A percentile compares a stretch with the other conserved stretches of the same genome.
phyloP scores from a whole-genome alignment of 2,329 filamentous ascomycete genomes.

The Mycosphaerella sp. region DNA sequence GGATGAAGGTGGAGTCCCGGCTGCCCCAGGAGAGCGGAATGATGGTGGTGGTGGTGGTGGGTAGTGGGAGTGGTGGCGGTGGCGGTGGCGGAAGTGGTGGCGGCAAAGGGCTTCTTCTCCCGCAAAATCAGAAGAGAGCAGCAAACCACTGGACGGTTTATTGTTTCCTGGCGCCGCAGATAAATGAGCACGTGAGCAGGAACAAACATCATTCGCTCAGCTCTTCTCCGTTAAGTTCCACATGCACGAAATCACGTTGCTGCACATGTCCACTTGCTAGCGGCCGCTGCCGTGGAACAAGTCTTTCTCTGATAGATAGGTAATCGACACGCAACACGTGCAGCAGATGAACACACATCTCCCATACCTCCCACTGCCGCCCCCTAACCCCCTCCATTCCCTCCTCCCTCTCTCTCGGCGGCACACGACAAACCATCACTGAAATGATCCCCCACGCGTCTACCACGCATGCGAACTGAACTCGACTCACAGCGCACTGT shows the following conservation, averaged over 20 bases:
- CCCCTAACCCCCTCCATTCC: too few species aligned
- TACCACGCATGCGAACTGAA: background rate
- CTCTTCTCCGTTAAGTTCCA: background rate
- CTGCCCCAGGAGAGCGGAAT: background rate
- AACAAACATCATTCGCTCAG: background rate
- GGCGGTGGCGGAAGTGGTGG: too few species aligned
- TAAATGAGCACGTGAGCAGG: background rate
- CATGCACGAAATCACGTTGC: background rate
- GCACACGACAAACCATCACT: background rate
- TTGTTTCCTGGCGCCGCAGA: background rate
- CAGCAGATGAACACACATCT: too few species aligned
- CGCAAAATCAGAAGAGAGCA: background rate
- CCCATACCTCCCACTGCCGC: too few species aligned
- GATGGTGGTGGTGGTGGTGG: background rate
- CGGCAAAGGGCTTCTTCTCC: background rate
- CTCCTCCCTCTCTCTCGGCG: too few species aligned
- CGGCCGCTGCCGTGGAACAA: slow-evolving; percentile 11
- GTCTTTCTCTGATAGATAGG: background rate
- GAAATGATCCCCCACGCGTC: background rate
- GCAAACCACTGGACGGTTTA: background rate
- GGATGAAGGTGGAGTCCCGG: background rate
- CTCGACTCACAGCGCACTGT: slow-evolving; percentile 1
- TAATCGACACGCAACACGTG: too few species aligned
- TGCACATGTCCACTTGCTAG: slow-evolving; percentile 9
- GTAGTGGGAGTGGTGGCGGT: too few species aligned